phyloP scores from a whole-genome alignment of 2,329 filamentous ascomycete species.

The Cercospora nicotianae region DNA sequence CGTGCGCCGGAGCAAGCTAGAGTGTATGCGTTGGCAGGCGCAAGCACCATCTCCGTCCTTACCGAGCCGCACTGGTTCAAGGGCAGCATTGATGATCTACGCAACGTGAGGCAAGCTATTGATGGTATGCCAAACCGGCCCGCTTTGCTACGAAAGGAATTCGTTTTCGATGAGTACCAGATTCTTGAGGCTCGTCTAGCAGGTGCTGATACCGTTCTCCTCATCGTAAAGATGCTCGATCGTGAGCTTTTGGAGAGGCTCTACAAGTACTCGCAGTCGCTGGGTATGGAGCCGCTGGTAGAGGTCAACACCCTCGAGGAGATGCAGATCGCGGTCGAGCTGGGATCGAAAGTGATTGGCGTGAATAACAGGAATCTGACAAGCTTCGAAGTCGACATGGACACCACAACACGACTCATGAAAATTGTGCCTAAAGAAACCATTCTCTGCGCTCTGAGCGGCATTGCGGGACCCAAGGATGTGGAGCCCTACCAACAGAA shows the following conservation, averaged over 20 bases:
- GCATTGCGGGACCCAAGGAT: conserved; percentile 85
- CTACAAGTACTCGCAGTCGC: conserved; percentile 82
- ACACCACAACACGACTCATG: conserved; percentile 64
- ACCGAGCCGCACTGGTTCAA: conserved; percentile 99
- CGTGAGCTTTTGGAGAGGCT: conserved; percentile 69
- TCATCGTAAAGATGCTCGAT: conserved; percentile 98
- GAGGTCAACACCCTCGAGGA: conserved; percentile 95
- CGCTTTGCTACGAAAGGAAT: conserved; percentile 90
- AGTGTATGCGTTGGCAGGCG: conserved; percentile 88
- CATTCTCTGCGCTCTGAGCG: conserved; percentile 89
- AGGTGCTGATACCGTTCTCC: conserved; percentile 87
- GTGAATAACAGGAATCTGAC: conserved; percentile 97
- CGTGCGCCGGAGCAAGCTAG: conserved; percentile 87
- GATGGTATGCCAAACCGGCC: conserved; percentile 89
- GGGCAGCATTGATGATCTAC: conserved; percentile 90
- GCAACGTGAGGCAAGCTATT: conserved; percentile 82
- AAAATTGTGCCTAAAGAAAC: conserved; percentile 81
- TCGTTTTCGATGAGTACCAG: conserved; percentile 97
- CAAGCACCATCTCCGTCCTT: conserved; percentile 96
- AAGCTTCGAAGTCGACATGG: conserved; percentile 93
- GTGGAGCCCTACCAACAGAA: conserved; percentile 84
- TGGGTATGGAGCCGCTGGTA: conserved; percentile 96
- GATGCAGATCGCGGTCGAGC: conserved; percentile 81
- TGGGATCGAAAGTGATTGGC: conserved; percentile 88
- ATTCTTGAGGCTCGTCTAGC: conserved; percentile 91